Base-by-base conservation (phyloP, 2,329 filamentous ascomycete genomes). In the Myriangium duriaei region DNA sequence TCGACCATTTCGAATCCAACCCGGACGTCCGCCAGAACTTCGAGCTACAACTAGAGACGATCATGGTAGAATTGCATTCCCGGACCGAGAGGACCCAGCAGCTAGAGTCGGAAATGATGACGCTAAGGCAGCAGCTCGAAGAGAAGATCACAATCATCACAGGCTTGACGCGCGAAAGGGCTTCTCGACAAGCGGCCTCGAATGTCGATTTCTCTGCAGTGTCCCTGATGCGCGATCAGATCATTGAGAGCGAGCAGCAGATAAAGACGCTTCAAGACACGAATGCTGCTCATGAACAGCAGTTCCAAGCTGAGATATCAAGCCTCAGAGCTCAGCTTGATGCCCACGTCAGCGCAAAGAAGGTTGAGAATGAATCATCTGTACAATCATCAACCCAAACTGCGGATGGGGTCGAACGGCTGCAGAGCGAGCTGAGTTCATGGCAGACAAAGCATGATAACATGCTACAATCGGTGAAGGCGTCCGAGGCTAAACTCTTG, bases 141-240 rank as follows among this genome's bases (percentile, higher is more conserved):
- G 79, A 74, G 45, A 98, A 98, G 72, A 86, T 88, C 68, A 83
- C 84, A 18, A 87, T 98, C 54, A 96, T 98, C 49, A 84, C 85
- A 18, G 91, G 91, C 5, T 68, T 98, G 45, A 93, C 91, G 3
- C 79, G 91, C 38, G 92, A 98, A 60, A 72, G 92, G 42, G 88
- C 85, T 3, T 95, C 86, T 61, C 71, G 95, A 62, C 85, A 88
- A 56, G 72, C 69, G 56, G 68, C 71, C 2, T 81, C 81, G 15
- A 81, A 86, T 5, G 79, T 94, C 54, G 91, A 98, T 53, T 92
- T 95, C 56, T 87, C 84, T 0, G 78, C 95, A 46, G 79, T 96
- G 19, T 81, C 84, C 4, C 80, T 79, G 11, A 74, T 98, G 64
- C 81, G 83, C 42, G 83, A 92, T 45, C 86, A 95, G 58, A 72